Percentiles rank a stretch among this genome's conserved stretches.
Evolutionary conservation across 305 asterid species (phyloP).

Genomic region (Rubia peregrina): DNA sequence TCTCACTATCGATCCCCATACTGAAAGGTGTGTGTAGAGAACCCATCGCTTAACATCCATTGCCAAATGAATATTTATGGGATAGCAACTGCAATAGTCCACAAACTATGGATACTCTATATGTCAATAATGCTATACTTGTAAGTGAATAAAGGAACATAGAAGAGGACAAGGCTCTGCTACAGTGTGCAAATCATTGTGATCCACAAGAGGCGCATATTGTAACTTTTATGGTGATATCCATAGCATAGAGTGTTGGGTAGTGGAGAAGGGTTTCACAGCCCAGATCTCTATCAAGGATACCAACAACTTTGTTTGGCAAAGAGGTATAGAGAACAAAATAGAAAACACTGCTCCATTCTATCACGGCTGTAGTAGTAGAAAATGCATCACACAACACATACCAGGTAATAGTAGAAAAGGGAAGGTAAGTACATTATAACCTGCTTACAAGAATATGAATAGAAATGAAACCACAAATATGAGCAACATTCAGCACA

Average conservation of each 20-base stretch:
- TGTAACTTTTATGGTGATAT: slow-evolving; percentile 90
- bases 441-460: neutral
- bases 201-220: slow-evolving; percentile 81
- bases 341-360: slow-evolving; percentile 93
- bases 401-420: slow-evolving; percentile 51
- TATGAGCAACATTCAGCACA: neutral
- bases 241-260: slow-evolving; percentile 87
- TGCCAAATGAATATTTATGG: slow-evolving; percentile 82
- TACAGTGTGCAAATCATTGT: slow-evolving; percentile 87
- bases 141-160: slow-evolving; percentile 62
- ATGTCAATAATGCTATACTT: slow-evolving; percentile 73
- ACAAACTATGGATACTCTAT: slow-evolving; percentile 92
- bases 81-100: slow-evolving; percentile 90
- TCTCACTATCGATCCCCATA: slow-evolving; percentile 78
- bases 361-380: slow-evolving; percentile 86
- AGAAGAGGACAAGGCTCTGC: slow-evolving; percentile 97
- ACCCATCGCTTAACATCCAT: slow-evolving; percentile 79
- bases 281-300: slow-evolving; percentile 88
- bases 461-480: neutral
- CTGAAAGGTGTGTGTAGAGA: slow-evolving; percentile 60
- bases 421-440: slow-evolving; percentile 12
- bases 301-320: slow-evolving; percentile 89
- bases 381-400: slow-evolving; percentile 79
- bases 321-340: slow-evolving; percentile 87
- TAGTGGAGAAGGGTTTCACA: slow-evolving; percentile 72